These are phyloP conservation scores for Wickerhamomyces sydowiorum DNA, from an alignment of 805 yeast species.

Conservation along the genomic window DNA sequence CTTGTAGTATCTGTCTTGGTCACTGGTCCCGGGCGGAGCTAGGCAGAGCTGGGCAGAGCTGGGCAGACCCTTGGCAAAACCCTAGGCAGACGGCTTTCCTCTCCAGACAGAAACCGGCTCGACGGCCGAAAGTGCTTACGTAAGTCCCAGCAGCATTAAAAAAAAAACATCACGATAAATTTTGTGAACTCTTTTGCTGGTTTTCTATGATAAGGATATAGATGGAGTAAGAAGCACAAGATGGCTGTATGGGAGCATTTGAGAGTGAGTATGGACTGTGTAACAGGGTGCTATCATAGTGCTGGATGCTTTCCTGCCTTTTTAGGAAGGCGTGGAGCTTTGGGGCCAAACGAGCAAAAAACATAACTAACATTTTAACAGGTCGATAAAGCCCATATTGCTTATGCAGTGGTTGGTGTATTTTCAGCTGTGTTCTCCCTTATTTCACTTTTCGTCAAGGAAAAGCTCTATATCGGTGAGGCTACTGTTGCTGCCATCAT, in stretches of 20 bases:
- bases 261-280: slow-evolving; percentile 1
- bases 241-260: slow-evolving; percentile 7
- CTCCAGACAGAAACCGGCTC: no score
- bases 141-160: background rate
- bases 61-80: no score
- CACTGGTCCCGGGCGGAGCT: background rate
- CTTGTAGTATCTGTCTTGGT: no score
- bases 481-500: slow-evolving; percentile 84
- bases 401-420: slow-evolving; percentile 83
- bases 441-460: slow-evolving; percentile 77
- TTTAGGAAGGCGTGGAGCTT: no score
- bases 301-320: no score
- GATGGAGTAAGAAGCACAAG: background rate
- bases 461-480: slow-evolving; percentile 81
- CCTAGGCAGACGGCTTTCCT: no score
- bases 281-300: no score
- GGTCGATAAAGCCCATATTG: slow-evolving; percentile 68
- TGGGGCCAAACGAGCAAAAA: no score
- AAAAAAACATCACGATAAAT: background rate
- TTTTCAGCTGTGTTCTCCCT: slow-evolving; percentile 78
- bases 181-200: background rate
- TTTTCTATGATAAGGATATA: no score
- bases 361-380: background rate
- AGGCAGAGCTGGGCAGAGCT: background rate
- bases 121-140: background rate